phyloP scores from a whole-genome alignment of 768 basidiomycete species.

The Naganishia randhawae region DNA sequence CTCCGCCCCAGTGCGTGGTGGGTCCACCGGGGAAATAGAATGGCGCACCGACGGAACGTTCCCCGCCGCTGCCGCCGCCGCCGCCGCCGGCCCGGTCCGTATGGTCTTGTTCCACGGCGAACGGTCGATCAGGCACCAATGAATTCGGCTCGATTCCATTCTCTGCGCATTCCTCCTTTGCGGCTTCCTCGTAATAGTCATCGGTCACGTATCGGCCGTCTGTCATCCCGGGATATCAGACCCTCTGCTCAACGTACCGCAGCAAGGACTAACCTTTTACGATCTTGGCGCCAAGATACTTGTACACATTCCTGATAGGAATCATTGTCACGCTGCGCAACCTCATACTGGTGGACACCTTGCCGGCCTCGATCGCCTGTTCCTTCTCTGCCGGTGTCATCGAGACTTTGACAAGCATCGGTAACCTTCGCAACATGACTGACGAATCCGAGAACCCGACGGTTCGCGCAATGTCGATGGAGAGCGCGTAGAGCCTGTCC shows the following conservation, averaged over 20 bases:
- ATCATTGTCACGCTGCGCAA: constrained; percentile 91
- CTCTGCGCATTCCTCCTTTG: constrained; percentile 69
- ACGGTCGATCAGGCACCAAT: constrained; percentile 54
- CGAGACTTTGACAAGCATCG: constrained; percentile 81
- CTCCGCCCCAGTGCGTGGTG: constrained; percentile 82
- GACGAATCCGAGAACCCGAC: constrained; percentile 94
- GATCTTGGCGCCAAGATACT: constrained; percentile 88
- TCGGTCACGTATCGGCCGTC: constrained; percentile 90
- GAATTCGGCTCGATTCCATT: constrained; percentile 79
- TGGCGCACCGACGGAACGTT: constrained; percentile 58
- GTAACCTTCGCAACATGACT: constrained; percentile 94
- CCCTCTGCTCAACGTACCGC: background rate
- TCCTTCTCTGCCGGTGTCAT: constrained; percentile 89
- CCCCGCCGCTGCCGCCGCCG: constrained; percentile 23
- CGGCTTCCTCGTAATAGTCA: constrained; percentile 91
- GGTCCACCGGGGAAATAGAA: constrained; percentile 88
- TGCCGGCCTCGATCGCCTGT: constrained; percentile 78
- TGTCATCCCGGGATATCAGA: constrained; percentile 43
- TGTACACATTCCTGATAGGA: constrained; percentile 86
- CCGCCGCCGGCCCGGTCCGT: constrained; percentile 25
- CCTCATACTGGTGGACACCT: constrained; percentile 80
- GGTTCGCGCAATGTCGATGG: constrained; percentile 93
- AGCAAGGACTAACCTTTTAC: constrained; percentile 63
- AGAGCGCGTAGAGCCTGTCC: constrained; percentile 83
- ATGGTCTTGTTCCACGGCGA: constrained; percentile 53